Base-by-base conservation (phyloP, 192 early-diverging fungal species). In the Thoreauomyces humboldtii region DNA sequence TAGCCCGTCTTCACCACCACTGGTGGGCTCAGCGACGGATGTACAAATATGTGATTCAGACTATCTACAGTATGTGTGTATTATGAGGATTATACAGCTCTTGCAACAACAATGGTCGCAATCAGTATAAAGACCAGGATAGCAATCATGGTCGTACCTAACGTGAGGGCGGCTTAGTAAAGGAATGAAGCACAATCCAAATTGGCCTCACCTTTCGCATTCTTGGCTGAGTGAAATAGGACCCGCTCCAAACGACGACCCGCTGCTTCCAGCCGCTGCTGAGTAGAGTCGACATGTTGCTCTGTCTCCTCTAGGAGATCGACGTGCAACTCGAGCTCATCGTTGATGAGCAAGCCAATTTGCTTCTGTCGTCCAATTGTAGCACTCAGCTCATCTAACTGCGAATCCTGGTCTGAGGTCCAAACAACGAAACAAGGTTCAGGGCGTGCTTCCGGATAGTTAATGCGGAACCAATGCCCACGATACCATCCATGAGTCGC, bases 351-450 rank as follows among this genome's bases (percentile, higher is more conserved):
- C 22, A 89, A 24, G 0, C 90, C 90, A 2, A 92, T 63, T 46
- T 88, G 81, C 63, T 82, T 78, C 62, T 90, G 90, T 31, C 90
- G 82, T 25, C 73, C 71, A 28, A 92, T 73, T 6, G 85, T 79
- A 7, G 67, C 68, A 32, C 74, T 73, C 11, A 92, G 71, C 44
- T 74, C 73, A 71, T 92, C 90, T 38, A 92, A 60, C 54, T 87
- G 84, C n/a, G 77, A 59, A 72, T 92, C 90, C 71, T 92, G 90
- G 59, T 89, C 88, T n/a, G n/a, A n/a, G n/a, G n/a, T n/a, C n/a
- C n/a, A n/a, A n/a, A n/a, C n/a, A n/a, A n/a, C n/a, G n/a, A n/a
- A n/a, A n/a, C n/a, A n/a, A n/a, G n/a, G n/a, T n/a, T n/a, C n/a
- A n/a, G n/a, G n/a, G n/a, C n/a, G n/a, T n/a, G n/a, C n/a, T n/a